Percentiles rank a stretch among this genome's conserved stretches.
These are phyloP conservation scores for Zizania palustris DNA, from an alignment of 202 grass and related monocot genomes.

Conservation along the genomic window DNA sequence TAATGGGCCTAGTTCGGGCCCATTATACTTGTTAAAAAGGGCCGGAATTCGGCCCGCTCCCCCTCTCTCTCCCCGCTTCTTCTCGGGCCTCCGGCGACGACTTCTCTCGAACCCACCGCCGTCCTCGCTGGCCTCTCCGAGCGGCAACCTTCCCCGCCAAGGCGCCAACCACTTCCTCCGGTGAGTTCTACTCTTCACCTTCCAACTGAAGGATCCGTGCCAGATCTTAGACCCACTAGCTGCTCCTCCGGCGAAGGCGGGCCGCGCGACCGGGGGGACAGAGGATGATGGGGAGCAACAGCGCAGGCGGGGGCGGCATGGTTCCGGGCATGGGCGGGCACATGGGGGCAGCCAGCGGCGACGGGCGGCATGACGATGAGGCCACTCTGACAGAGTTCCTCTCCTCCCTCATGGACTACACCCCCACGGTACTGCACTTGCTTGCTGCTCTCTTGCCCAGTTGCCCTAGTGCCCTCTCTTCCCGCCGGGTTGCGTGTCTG, in stretches of 20 bases:
- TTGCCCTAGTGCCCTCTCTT: not conserved
- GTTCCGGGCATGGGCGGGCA: conserved; percentile 32
- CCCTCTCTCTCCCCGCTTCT: not conserved
- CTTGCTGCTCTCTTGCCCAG: not conserved
- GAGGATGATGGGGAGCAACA: conserved; percentile 66
- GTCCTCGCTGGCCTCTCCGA: not conserved
- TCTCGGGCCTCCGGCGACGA: not conserved
- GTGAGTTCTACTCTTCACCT: conserved; percentile 5
- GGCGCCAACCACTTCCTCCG: not conserved
- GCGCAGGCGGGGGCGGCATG: conserved; percentile 34
- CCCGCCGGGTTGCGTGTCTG: not conserved
- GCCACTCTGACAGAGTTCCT: conserved; percentile 82
- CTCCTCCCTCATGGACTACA: conserved; percentile 98
- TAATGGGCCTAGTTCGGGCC: no score
- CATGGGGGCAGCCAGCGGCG: conserved; percentile 37
- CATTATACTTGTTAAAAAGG: not conserved
- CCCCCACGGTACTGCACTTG: conserved; percentile 59
- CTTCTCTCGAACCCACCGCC: not conserved
- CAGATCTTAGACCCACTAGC: not conserved
- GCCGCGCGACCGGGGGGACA: not conserved
- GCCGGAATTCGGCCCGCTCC: not conserved
- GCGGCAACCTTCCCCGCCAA: not conserved
- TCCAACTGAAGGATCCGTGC: not conserved
- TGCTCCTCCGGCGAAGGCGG: not conserved
- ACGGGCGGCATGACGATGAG: conserved; percentile 81